Base-by-base conservation (phyloP, 345 rosid species). In the Salix dunnii region DNA sequence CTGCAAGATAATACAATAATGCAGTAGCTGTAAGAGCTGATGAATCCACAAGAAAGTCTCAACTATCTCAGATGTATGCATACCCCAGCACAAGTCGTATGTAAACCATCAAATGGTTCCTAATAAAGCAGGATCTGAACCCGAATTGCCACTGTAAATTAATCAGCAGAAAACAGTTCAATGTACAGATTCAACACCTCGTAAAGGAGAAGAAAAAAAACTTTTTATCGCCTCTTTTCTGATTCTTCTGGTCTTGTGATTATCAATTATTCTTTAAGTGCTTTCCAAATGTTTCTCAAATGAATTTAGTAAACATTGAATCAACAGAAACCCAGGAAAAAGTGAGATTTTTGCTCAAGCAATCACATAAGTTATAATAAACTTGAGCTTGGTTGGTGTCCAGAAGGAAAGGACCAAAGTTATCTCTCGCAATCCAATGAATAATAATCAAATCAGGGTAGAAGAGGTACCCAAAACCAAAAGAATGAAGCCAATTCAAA, bases 401-500 rank as follows among this genome's bases (percentile, higher is more conserved):
- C 13, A 35, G 31, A 48, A 11, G 65, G 36, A 61, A 43, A 18
- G 62, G 62, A 58, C 27, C n/a, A 10, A 58, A 21, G 58, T 42
- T 67, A 65, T 76, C 61, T 48, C 30, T 73, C 46, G 33, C 75
- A 66, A 36, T 79, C 1, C 25, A 73, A 58, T 40, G 16, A 77
- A 69, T 68, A 33, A 3, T 10, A 71, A 70, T 87, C 60, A 55
- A 70, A 78, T 62, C 46, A 60, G 25, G 63, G 79, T 81, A 84
- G 77, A 86, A 84, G 43, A 77, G 28, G 68, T 91, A 93, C 99
- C 99, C 97, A 95, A 75, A 91, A 91, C 99, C 99, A 93, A 82
- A 93, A 91, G 88, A 93, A 95, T 1, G 99, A 91, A 72, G 99
- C 97, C 84, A 95, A 75, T 67, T 95, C 99, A 66, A 95, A 95